These are phyloP conservation scores for Asterophora lycoperdoides DNA, from an alignment of 768 basidiomycete species.

Conservation along the genomic window DNA sequence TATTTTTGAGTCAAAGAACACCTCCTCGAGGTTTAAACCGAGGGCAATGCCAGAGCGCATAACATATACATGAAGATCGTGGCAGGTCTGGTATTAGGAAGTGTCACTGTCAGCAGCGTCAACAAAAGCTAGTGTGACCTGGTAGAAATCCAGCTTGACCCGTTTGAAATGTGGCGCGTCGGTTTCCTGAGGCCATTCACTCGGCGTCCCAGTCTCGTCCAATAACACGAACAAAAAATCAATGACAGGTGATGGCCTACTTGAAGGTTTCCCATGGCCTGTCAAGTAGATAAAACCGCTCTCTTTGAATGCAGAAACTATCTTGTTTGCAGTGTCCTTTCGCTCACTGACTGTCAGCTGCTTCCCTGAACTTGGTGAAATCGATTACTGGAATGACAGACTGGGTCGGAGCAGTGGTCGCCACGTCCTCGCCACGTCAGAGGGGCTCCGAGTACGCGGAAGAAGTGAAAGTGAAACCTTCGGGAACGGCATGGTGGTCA, in stretches of 20 bases:
- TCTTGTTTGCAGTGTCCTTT: slow-evolving; percentile 56
- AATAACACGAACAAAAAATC: too few species aligned
- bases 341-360: slow-evolving; percentile 51
- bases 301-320: slow-evolving; percentile 75
- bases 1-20: slow-evolving; percentile 72
- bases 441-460: slow-evolving; percentile 14
- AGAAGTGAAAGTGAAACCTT: slow-evolving; percentile 22
- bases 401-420: slow-evolving; percentile 20
- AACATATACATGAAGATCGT: slow-evolving; percentile 66
- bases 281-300: slow-evolving; percentile 78
- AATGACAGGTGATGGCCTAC: slow-evolving; percentile 21
- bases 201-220: slow-evolving; percentile 76
- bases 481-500: slow-evolving; percentile 22
- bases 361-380: slow-evolving; percentile 62
- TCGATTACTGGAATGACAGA: slow-evolving; percentile 75
- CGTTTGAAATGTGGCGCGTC: slow-evolving; percentile 64
- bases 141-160: slow-evolving; percentile 74
- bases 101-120: neutral
- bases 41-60: slow-evolving; percentile 89
- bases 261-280: slow-evolving; percentile 63
- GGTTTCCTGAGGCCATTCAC: slow-evolving; percentile 70
- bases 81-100: slow-evolving; percentile 56
- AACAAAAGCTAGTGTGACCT: slow-evolving; percentile 32
- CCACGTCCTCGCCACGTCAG: slow-evolving; percentile 19
- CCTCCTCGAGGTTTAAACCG: slow-evolving; percentile 68